These are phyloP conservation scores for Globisporangium mamillatum DNA, from an alignment of 352 stramenopile species.

Conservation along the genomic window DNA sequence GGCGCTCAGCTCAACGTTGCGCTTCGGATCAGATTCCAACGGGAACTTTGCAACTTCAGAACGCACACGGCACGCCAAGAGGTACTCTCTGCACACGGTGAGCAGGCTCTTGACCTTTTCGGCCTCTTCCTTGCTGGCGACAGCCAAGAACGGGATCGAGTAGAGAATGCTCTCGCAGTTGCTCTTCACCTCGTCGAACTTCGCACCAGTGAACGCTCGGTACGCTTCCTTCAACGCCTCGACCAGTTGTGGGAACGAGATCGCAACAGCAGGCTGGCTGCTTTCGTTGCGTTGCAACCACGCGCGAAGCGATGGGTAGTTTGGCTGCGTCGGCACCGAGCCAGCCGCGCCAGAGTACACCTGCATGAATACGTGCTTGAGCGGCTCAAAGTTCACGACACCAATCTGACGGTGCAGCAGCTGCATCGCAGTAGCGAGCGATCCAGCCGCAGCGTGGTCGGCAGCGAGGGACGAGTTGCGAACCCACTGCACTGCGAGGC, in stretches of 20 bases:
- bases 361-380: constrained; percentile 90
- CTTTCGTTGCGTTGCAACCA: constrained; percentile 87
- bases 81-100: constrained; percentile 96
- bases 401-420: constrained; percentile 99
- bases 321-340: constrained; percentile 84
- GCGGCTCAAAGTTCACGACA: constrained; percentile 95
- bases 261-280: constrained; percentile 84
- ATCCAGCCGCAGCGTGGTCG: constrained; percentile 96
- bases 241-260: constrained; percentile 90
- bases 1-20: constrained; percentile 96
- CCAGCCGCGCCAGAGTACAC: constrained; percentile 78
- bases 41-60: constrained; percentile 66
- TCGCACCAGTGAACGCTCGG: constrained; percentile 95
- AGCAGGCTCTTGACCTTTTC: constrained; percentile 95
- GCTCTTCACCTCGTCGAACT: constrained; percentile 97
- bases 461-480: constrained; percentile 96
- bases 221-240: constrained; percentile 95
- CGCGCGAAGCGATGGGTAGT: constrained; percentile 65
- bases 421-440: constrained; percentile 96
- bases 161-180: constrained; percentile 92
- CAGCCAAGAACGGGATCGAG: constrained; percentile 94
- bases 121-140: constrained; percentile 91
- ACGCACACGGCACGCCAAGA: constrained; percentile 97
- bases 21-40: constrained; percentile 71
- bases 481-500: constrained; percentile 90